Base-by-base conservation (phyloP, 192 early-diverging fungal species). In the Coemansia furcata region DNA sequence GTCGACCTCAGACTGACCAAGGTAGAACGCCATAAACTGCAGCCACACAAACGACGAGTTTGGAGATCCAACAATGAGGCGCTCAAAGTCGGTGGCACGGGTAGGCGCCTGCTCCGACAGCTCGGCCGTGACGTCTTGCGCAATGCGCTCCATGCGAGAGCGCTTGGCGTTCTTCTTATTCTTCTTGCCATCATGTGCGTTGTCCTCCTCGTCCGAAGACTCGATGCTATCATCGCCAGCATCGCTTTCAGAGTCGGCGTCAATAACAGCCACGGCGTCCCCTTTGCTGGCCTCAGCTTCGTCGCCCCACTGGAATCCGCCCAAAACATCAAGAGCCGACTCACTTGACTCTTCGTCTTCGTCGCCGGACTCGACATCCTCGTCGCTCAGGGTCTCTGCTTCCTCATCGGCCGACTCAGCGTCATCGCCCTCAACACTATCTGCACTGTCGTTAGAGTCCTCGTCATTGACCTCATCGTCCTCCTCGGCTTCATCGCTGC, bases 21-120 rank as follows among this genome's bases (percentile, higher is more conserved):
- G 83, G 68, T 98, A 95, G 87, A 93, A 95, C n/a, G 96, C 95
- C 96, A 99, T 99, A 75, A 95, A 99, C 81, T 99, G 95, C 73
- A 99, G 94, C 98, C 98, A 99, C 57, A 99, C 66, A 85, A 89
- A 97, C 19, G 98, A 99, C 60, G 91, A 93, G 84, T 96, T 94
- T 49, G 98, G 98, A 11, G 94, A 96, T 29, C 94, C 93, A 49
- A 99, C 81, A 32, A 99, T 73, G 54, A 98, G 78, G 59, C 96
- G 88, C 73, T 99, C 98, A 74, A 93, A 99, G 72, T 97, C 95
- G 14, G 86, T 82, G 17, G 92, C 86, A 4, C 87, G 80, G 76
- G 92, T 88, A 32, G 93, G 94, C 26, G 93, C 87, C 63, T 85
- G 80, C 35, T 85, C 82, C 17, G 82, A 77, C 3, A 91, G 73